Base-by-base conservation (phyloP, 345 rosid species). In the Populus alba region DNA sequence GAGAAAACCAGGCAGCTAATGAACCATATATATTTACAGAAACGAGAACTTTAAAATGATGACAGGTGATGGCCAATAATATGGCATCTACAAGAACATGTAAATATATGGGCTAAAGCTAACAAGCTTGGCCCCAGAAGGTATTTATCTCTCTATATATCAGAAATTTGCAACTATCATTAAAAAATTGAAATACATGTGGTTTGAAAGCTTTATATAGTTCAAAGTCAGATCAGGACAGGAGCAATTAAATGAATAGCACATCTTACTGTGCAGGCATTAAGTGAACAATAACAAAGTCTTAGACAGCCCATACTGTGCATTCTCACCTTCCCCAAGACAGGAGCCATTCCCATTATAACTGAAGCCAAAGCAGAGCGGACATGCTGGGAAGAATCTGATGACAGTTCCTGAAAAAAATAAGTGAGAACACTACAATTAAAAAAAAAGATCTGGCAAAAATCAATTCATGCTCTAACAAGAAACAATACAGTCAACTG, bases 291-390 rank as follows among this genome's bases (percentile, higher is more conserved):
- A 49, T 20, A 29, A 25, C 41, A 59, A 71, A 47, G 13, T 11
- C 65, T 3, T 23, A 22, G 23, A 27, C 43, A 27, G 4, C 22
- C 37, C 23, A 31, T 59, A 33, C 25, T 16, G 25, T 10, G 23
- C 8, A 27, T 37, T 43, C 81, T 68, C 79, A 81, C 88, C 91
- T 87, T 88, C 72, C 92, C 92, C 31, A 96, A 68, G 65, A 94
- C 95, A 71, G 98, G 97, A 77, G 99, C 97, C 98, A 96, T 94
- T 71, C 98, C 99, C 97, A 94, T 96, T 81, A 96, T 94, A 78
- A 96, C 99, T 37, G 98, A 96, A 78, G 99, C 99, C 89, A 96
- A 86, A 79, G 97, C 99, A 78, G 98, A 96, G 45, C 99, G 97
- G 25, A 96, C 99, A 78, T 96, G 99, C 80, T 94, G 99, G 62